A percentile compares a stretch with the other conserved stretches of the same genome.
Conservation (phyloP, 2,329 filamentous ascomycete genomes). For the Alternaria postmessia region DNA sequence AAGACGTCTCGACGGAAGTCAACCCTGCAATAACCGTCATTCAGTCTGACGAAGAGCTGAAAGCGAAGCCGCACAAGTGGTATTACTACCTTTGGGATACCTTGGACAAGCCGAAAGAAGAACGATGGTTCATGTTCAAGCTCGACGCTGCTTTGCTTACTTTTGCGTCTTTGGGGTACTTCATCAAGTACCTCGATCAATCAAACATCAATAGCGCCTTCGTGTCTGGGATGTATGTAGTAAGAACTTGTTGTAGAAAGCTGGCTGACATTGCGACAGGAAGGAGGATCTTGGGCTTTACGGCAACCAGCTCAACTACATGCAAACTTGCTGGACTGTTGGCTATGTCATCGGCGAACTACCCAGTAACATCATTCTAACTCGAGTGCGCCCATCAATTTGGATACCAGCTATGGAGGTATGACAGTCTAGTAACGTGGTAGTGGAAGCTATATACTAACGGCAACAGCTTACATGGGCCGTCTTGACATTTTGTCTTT, state of each 20-base stretch:
- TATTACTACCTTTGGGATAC: slow-evolving; percentile 35
- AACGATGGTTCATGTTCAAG: slow-evolving; percentile 36
- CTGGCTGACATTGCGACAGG: neutral
- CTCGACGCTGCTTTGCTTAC: slow-evolving; percentile 55
- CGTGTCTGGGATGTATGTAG: slow-evolving; percentile 33
- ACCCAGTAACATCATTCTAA: slow-evolving; percentile 37
- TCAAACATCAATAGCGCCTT: slow-evolving; percentile 38
- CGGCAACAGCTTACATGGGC: slow-evolving; percentile 11
- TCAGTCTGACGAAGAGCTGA: neutral
- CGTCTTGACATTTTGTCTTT: slow-evolving; percentile 13
- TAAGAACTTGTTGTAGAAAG: rapidly evolving
- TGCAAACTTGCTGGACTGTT: slow-evolving; percentile 66
- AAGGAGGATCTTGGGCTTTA: slow-evolving; percentile 37
- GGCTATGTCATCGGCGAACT: slow-evolving; percentile 60
- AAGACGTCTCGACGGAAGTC: slow-evolving; percentile 1
- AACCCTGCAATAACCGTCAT: neutral
- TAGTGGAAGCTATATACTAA: neutral
- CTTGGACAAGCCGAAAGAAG: slow-evolving; percentile 27
- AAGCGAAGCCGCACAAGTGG: slow-evolving; percentile 18
- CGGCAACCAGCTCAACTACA: slow-evolving; percentile 48
- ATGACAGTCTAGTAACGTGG: neutral
- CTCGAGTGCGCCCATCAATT: slow-evolving; percentile 20
- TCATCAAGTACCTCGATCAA: slow-evolving; percentile 35
- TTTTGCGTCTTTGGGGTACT: slow-evolving; percentile 51
- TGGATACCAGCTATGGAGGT: slow-evolving; percentile 23